Evolutionary conservation across 1,284 basidiomycete species (phyloP), one percentile per base, ranked within the genome.

Genomic region (Puccinia triticina): DNA sequence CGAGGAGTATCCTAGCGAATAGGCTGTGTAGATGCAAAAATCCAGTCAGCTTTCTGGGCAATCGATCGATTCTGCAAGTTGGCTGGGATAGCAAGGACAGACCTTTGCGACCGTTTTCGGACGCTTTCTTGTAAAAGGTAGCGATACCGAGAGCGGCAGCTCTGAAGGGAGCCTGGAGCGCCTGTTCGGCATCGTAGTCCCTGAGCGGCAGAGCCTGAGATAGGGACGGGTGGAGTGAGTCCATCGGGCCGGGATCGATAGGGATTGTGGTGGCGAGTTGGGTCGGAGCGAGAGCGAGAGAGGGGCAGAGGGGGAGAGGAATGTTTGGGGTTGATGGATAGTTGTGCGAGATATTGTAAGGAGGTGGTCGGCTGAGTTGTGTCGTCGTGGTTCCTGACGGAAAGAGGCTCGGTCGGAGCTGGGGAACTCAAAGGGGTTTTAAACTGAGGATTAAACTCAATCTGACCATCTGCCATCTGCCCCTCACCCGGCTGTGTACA

Each of bases 41-140:
- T 32, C 11, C 10, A 23, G 37, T 53, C 21, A 75, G 50, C 23
- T 29, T 34, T 75, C 3, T 18, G 57, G 72, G 34, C 1, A 55
- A 23, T 32, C 11, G 21, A 37, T 11, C 8, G 7, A 16, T 21
- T 67, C 64, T 23, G 7, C 23, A 43, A 34, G 37, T 32, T 37
- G 23, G 37, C 11, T 32, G 26, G 66, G 37, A 43, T 43, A 43
- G 40, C 12, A 55, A 18, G 46, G 23, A 53, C 34, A 16, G 12
- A 79, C 77, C 77, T 79, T 79, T 79, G 26, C 77, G 37, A 29
- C 77, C 77, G 53, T 79, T 79, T 46, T 79, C 77, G 21, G 77
- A 43, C 4, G 77, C 77, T 71, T 67, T 71, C 66, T 79, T 79
- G 50, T 79, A 79, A 40, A 79, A 79, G 32, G 77, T 79, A 37